Evolutionary conservation across 371 early-diverging fungal genomes (phyloP), one percentile per base, ranked within the genome.

Genomic region (Lichtheimia corymbifera): DNA sequence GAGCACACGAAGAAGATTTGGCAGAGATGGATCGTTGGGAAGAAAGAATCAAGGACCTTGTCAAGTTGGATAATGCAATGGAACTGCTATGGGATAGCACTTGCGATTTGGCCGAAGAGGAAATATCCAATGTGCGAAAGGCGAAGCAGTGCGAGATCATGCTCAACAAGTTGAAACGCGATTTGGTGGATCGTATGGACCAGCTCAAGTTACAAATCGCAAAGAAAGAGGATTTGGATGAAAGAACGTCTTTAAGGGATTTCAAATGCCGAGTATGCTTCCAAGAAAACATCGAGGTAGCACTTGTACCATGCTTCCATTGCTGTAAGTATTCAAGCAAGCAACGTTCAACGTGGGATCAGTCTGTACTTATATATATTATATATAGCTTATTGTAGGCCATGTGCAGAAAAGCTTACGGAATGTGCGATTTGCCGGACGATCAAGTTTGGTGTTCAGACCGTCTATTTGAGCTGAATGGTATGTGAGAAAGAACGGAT

Each of bases 361-460:
- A 2, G 4, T 14, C 4, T 3, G 5, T 17, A 53, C 45, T 14
- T 22, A n/a, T 43, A 28, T 61, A 5, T 58, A 44, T 55, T 30
- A 7, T 24, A 27, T 57, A 18, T 67, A 73, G 77, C 72, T 11
- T 76, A 74, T 56, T 79, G 80, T 63, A 45, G 63, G n/a, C 12
- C 40, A 1, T 80, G 80, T 62, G 71, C 72, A 0, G 35, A 58
- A 4, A 67, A 65, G 49, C 35, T 79, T 6, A 63, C 66, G 12
- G 75, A 76, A 52, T 80, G 80, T 53, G 77, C 77, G 1, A 62
- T 80, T 24, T 76, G 80, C 45, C 52, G 80, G 53, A 63, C 30
- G 17, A 25, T 55, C 12, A 70, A 73, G 42, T 55, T 43, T 9
- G 56, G 56, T 9, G 58, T 65, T 22, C 77, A 74, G 60, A 72